These are phyloP conservation scores for Pseudocercospora musae DNA, from an alignment of 2,329 filamentous ascomycete species.

Conservation along the genomic window DNA sequence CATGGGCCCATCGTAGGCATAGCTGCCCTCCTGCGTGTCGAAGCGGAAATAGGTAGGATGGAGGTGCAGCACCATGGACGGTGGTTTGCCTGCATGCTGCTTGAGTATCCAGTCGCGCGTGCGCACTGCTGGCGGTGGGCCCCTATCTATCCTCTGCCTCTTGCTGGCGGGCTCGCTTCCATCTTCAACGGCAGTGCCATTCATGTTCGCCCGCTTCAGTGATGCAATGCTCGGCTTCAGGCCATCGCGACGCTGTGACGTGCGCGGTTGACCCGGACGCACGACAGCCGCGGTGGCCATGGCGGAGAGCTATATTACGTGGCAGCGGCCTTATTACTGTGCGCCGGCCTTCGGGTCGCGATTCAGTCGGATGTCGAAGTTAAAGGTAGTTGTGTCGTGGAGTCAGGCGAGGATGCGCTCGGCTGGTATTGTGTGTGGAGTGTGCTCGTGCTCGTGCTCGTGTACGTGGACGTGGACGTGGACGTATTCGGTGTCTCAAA, in stretches of 20 bases:
- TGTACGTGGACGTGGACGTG: too few relatives aligned
- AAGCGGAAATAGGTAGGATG: slow-evolving; percentile 85
- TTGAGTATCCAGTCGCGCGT: slow-evolving; percentile 75
- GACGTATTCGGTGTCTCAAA: neutral
- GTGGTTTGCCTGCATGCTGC: slow-evolving; percentile 69
- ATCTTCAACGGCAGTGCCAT: neutral
- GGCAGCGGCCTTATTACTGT: neutral
- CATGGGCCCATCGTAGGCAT: slow-evolving; percentile 91
- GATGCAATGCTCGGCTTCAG: neutral
- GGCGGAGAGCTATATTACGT: neutral
- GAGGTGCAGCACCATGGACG: slow-evolving; percentile 83
- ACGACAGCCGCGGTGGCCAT: slow-evolving; percentile 36
- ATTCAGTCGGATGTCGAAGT: neutral
- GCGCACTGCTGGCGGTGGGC: neutral
- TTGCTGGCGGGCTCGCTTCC: slow-evolving; percentile 23
- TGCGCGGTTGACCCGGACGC: slow-evolving; percentile 39
- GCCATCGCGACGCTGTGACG: slow-evolving; percentile 18
- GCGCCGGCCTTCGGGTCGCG: neutral
- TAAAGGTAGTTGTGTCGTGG: neutral
- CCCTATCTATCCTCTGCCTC: slow-evolving; percentile 24
- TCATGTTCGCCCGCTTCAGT: neutral
- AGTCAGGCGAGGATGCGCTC: neutral
- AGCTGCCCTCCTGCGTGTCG: slow-evolving; percentile 89
- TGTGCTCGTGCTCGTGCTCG: too few relatives aligned
- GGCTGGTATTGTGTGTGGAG: neutral